Evolutionary conservation across 805 yeast species (phyloP).

Genomic region (Peterozyma toletana): DNA sequence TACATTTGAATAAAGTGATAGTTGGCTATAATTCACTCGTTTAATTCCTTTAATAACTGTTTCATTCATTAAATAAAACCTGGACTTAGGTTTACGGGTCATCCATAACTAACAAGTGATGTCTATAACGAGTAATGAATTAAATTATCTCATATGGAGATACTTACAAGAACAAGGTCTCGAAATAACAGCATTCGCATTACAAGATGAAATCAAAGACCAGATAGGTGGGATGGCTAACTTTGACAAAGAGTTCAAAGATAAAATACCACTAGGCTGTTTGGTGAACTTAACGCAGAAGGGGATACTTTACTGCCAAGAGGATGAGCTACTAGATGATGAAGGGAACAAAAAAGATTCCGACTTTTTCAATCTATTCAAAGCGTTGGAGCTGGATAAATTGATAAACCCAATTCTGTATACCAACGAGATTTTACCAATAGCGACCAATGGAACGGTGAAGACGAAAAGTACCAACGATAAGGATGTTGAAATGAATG

Average conservation of each 20-base stretch:
- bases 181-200: constrained; percentile 71
- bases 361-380: constrained; percentile 37
- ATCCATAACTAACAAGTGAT: constrained; percentile 23
- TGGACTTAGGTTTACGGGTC: too few species aligned
- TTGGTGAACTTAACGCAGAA: constrained; percentile 77
- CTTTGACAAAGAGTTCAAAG: constrained; percentile 43
- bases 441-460: not conserved
- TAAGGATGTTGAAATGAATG: constrained; percentile 5
- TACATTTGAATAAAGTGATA: too few species aligned
- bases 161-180: constrained; percentile 82
- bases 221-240: constrained; percentile 30
- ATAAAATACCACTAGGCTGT: constrained; percentile 66
- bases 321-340: constrained; percentile 46
- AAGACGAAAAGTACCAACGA: constrained; percentile 7
- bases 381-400: constrained; percentile 42
- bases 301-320: constrained; percentile 73
- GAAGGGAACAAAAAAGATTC: constrained; percentile 21
- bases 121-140: constrained; percentile 78
- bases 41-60: too few species aligned
- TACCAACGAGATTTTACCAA: not conserved
- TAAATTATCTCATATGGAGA: constrained; percentile 89
- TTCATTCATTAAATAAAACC: too few species aligned
- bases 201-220: constrained; percentile 60
- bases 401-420: constrained; percentile 3
- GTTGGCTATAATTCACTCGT: too few species aligned